phyloP scores from a whole-genome alignment of 2,329 filamentous ascomycete species.

The Penicillium sp. region DNA sequence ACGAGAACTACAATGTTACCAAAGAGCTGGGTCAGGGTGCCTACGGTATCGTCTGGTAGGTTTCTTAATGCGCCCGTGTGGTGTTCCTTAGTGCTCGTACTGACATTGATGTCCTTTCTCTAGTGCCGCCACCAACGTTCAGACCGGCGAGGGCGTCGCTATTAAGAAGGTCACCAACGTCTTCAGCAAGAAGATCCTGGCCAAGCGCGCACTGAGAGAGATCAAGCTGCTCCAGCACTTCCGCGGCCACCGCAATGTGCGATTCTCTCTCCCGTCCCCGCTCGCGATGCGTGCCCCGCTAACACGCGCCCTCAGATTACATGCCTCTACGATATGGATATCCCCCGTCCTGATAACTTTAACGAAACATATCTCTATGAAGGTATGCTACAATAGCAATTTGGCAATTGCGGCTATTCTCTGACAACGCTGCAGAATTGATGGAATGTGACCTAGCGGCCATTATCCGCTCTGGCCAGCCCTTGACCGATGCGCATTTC shows the following conservation, averaged over 20 bases:
- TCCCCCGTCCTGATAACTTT: constrained; percentile 93
- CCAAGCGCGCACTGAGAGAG: constrained; percentile 94
- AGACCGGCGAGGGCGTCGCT: constrained; percentile 87
- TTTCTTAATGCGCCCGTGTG: background rate
- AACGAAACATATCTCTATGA: constrained; percentile 99
- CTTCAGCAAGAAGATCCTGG: constrained; percentile 99
- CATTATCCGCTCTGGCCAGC: constrained; percentile 95
- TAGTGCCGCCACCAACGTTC: constrained; percentile 86
- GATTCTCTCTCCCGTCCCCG: background rate
- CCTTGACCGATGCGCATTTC: constrained; percentile 96
- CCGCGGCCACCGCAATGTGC: constrained; percentile 78
- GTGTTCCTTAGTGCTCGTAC: background rate
- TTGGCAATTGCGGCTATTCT: background rate
- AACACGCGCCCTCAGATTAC: constrained; percentile 65
- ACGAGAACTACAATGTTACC: constrained; percentile 96
- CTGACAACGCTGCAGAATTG: constrained; percentile 59
- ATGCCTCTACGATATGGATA: constrained; percentile 99
- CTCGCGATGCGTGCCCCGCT: constrained; percentile 27
- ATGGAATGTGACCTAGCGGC: constrained; percentile 99
- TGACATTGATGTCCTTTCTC: constrained; percentile 4
- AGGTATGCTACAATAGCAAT: constrained; percentile 51
- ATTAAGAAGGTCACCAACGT: constrained; percentile 99
- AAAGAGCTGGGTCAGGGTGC: constrained; percentile 98
- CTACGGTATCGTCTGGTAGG: constrained; percentile 96
- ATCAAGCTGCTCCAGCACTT: constrained; percentile 99